phyloP scores from a whole-genome alignment of 2,329 filamentous ascomycete species.

The Apiospora sp. region DNA sequence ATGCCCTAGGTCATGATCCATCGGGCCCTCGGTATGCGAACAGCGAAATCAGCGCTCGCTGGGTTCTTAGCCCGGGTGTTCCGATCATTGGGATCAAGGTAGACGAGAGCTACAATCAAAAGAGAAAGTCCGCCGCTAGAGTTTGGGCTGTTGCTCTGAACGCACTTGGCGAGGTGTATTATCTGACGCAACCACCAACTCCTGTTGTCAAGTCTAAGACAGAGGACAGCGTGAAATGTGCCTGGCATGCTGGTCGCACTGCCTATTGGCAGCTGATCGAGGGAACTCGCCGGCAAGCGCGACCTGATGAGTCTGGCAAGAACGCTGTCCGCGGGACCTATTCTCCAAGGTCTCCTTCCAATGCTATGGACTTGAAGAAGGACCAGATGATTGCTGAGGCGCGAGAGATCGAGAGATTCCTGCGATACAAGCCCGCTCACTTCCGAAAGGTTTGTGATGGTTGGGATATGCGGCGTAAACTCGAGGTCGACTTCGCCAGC shows the following conservation, averaged over 20 bases:
- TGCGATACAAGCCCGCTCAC: conserved; percentile 76
- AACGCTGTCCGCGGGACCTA: conserved; percentile 76
- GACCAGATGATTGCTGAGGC: conserved; percentile 80
- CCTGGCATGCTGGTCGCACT: conserved; percentile 82
- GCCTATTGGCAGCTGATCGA: conserved; percentile 85
- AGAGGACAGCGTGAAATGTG: conserved; percentile 68
- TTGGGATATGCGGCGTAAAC: conserved; percentile 89
- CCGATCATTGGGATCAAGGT: conserved; percentile 86
- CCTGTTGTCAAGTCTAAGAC: conserved; percentile 58
- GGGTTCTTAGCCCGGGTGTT: conserved; percentile 91
- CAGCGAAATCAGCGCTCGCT: conserved; percentile 85
- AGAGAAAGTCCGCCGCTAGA: conserved; percentile 73
- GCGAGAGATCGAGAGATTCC: conserved; percentile 79
- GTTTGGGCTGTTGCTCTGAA: conserved; percentile 96
- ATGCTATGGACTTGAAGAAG: conserved; percentile 73
- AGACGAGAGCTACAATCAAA: conserved; percentile 81
- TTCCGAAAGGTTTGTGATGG: conserved; percentile 81
- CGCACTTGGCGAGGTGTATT: conserved; percentile 90
- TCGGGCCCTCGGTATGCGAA: conserved; percentile 69
- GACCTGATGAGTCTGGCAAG: conserved; percentile 76
- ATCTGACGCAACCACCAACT: conserved; percentile 75
- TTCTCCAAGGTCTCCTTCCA: conserved; percentile 79
- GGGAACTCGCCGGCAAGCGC: conserved; percentile 74
- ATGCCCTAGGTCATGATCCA: conserved; percentile 71
- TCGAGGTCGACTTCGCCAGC: conserved; percentile 89